A percentile compares a stretch with the other conserved stretches of the same genome.
These are phyloP conservation scores for Dissophora globulifera DNA, from an alignment of 192 early-diverging fungal species.

Conservation along the genomic window DNA sequence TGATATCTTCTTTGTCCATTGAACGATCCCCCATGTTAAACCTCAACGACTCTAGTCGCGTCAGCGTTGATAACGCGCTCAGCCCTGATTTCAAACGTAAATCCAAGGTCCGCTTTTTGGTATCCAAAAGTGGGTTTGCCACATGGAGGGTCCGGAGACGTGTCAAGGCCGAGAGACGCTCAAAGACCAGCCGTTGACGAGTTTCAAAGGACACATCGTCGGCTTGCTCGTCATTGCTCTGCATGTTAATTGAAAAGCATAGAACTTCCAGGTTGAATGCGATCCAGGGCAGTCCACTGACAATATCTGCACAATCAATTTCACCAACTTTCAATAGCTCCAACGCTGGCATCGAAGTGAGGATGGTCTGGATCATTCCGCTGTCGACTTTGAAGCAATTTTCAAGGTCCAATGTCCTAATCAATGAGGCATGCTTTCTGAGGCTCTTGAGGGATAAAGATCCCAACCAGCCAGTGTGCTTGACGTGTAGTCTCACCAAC, in stretches of 20 bases:
- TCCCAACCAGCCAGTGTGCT: constrained; percentile 1
- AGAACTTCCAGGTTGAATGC: constrained; percentile 1
- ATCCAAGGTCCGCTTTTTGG: not conserved
- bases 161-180: constrained; percentile 6
- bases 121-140: too few species aligned
- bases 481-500: not conserved
- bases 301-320: constrained; percentile 8
- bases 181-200: constrained; percentile 8
- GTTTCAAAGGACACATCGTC: not conserved
- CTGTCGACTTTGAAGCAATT: not conserved
- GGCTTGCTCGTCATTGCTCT: not conserved
- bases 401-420: not conserved
- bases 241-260: not conserved
- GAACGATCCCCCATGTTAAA: not conserved
- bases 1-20: not conserved
- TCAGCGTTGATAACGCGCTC: not conserved
- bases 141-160: not conserved
- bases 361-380: constrained; percentile 3
- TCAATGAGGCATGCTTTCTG: not conserved
- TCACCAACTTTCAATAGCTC: not conserved
- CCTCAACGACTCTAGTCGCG: not conserved
- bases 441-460: not conserved
- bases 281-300: constrained; percentile 1
- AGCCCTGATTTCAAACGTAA: not conserved
- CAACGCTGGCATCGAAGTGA: constrained; percentile 1